These are phyloP conservation scores for Colletotrichum gloeosporioides DNA, from an alignment of 2,329 filamentous ascomycete genomes.

Conservation along the genomic window DNA sequence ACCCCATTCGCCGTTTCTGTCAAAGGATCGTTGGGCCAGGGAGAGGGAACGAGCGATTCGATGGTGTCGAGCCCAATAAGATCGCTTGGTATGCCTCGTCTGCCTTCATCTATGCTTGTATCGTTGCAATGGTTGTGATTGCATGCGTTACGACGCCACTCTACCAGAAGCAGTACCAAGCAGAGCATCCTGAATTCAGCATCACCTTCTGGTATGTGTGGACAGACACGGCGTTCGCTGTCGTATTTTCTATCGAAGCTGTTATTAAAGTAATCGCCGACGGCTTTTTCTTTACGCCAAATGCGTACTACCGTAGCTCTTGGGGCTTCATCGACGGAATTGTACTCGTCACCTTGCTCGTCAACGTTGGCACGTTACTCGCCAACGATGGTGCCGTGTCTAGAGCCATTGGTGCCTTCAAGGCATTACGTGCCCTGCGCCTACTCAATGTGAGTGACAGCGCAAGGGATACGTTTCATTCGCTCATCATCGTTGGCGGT, in stretches of 20 bases:
- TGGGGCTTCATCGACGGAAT: conserved; percentile 97
- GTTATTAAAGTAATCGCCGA: conserved; percentile 93
- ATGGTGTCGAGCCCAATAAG: conserved; percentile 88
- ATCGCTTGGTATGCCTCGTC: conserved; percentile 93
- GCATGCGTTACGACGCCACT: conserved; percentile 94
- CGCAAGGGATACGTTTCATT: conserved; percentile 94
- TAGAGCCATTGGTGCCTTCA: conserved; percentile 93
- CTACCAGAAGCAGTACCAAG: conserved; percentile 88
- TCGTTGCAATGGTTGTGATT: conserved; percentile 96
- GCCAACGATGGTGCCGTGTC: conserved; percentile 84
- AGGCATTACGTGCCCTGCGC: conserved; percentile 88
- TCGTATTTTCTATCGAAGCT: conserved; percentile 86
- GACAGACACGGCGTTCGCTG: conserved; percentile 88
- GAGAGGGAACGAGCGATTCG: conserved; percentile 82
- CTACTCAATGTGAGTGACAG: conserved; percentile 96
- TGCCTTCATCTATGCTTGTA: conserved; percentile 89
- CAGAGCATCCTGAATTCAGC: conserved; percentile 59
- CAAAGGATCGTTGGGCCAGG: conserved; percentile 92
- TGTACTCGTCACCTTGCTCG: conserved; percentile 92
- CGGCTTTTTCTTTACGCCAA: conserved; percentile 94
- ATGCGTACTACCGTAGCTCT: conserved; percentile 94
- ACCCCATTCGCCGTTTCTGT: conserved; percentile 81
- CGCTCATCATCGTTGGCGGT: conserved; percentile 89
- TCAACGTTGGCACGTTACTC: conserved; percentile 87
- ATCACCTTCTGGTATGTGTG: conserved; percentile 91